Percentiles rank a stretch among this genome's conserved stretches.
These are phyloP conservation scores for Aspergillus cejpii DNA, from an alignment of 2,329 filamentous ascomycete genomes.

Conservation along the genomic window DNA sequence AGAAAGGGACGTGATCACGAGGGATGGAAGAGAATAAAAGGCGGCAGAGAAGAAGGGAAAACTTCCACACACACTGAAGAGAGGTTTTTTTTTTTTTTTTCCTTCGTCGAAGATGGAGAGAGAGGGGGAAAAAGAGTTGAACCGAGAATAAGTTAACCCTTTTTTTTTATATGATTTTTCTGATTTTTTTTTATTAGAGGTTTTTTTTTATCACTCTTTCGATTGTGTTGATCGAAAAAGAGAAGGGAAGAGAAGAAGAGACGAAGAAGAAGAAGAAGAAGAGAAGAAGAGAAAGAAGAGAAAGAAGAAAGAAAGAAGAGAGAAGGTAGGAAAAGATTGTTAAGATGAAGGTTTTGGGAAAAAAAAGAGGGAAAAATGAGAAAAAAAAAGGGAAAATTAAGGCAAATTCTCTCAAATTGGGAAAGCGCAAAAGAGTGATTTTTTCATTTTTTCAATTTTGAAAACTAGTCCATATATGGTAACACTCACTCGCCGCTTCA, in stretches of 20 bases:
- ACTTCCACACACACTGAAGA: constrained; percentile 26
- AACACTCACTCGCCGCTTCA: constrained; percentile 12
- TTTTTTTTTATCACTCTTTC: constrained; percentile 30
- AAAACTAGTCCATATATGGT: constrained; percentile 20
- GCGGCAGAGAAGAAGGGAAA: constrained; percentile 22
- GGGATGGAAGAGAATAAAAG: constrained; percentile 11
- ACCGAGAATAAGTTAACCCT: constrained; percentile 10
- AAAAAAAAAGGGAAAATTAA: no score
- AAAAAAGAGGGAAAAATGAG: no score
- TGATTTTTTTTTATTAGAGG: constrained; percentile 35
- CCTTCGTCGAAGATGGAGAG: constrained; percentile 9
- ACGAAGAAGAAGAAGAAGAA: constrained; percentile 19
- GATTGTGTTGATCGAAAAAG: constrained; percentile 29
- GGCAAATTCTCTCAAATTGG: not conserved
- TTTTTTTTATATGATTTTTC: constrained; percentile 37
- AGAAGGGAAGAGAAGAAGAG: constrained; percentile 21
- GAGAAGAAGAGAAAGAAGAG: constrained; percentile 24
- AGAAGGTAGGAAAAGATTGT: constrained; percentile 14
- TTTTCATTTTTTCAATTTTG: not conserved
- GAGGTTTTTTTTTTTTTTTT: no score
- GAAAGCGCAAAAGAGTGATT: constrained; percentile 1
- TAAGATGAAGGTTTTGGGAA: not conserved
- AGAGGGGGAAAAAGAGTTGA: constrained; percentile 25
- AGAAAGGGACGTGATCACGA: constrained; percentile 14
- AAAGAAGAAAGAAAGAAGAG: constrained; percentile 22